Base-by-base conservation (phyloP, 2,329 filamentous ascomycete species). In the Microcyclospora tardicrescens region DNA sequence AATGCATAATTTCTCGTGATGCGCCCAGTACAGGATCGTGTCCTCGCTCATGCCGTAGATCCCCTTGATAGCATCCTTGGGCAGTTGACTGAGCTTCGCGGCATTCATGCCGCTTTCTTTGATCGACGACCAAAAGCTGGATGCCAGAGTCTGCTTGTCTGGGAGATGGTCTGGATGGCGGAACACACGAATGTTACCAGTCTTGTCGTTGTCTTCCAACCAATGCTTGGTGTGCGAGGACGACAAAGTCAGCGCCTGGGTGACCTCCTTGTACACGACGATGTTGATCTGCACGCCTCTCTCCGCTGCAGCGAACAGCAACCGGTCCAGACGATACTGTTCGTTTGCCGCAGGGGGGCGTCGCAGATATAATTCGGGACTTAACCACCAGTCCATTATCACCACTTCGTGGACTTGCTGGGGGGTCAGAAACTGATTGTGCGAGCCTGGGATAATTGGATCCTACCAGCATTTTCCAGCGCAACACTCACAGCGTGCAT, bases 1-100 rank as follows among this genome's bases (percentile, higher is more conserved):
- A 2, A 94, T 57, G 49, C 84, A 84, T 1, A 94, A 72, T 61
- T 95, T 95, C 63, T 95, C 86, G 51, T 94, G 86, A 52, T 94
- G 86, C 2, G 85, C 84, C 86, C 86, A 94, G 61, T 84, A 94
- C 1, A 94, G 64, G 10, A 93, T 81, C 1, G 86, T 75, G 48
- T 82, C 85, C 27, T 86, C 82, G 28, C 76, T 76, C 36, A 83
- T 79, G 38, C 87, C 87, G 54, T 93, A 94, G 1, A 94, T 62
- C 1, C 79, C 75, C 56, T 85, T 83, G 35, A 93, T 56, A 1
- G 81, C 73, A 52, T 91, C 82, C 16, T 70, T 69, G 0, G 83
- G 81, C 33, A 86, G 67, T 50, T 79, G 79, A 13, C 77, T 71
- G 1, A 72, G 60, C 28, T 66, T 70, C 3, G 69, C 66, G 1